These are phyloP conservation scores for Talaromyces liani DNA, from an alignment of 495 filamentous ascomycete genomes.

Conservation along the genomic window DNA sequence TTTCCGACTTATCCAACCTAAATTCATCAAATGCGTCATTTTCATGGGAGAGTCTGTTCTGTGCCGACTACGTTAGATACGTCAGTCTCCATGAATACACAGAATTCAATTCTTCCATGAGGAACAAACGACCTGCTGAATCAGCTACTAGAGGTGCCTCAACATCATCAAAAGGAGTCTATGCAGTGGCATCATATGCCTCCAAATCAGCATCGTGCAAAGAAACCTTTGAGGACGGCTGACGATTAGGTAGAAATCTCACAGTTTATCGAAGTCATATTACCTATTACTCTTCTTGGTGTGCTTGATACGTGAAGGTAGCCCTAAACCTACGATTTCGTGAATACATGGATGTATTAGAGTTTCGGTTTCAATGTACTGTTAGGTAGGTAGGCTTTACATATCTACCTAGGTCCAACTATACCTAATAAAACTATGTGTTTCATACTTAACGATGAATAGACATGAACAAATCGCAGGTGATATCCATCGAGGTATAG, in stretches of 20 bases:
- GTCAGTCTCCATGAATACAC: background rate
- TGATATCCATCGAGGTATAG: no score
- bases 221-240: background rate
- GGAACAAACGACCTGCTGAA: background rate
- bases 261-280: background rate
- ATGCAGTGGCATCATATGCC: background rate
- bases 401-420: no score
- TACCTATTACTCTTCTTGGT: background rate
- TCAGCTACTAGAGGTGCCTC: background rate
- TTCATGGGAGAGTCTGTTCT: background rate
- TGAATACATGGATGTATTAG: no score
- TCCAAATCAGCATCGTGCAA: background rate
- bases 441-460: no score
- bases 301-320: no score
- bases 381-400: no score
- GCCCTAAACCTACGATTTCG: no score
- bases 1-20: background rate
- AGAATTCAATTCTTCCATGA: background rate
- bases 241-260: background rate
- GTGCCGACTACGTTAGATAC: background rate
- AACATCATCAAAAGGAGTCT: background rate
- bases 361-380: no score
- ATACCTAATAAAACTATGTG: no score
- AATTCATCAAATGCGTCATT: background rate
- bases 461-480: no score